Conservation (phyloP, 305 asterid genomes). For the Withania somnifera region DNA sequence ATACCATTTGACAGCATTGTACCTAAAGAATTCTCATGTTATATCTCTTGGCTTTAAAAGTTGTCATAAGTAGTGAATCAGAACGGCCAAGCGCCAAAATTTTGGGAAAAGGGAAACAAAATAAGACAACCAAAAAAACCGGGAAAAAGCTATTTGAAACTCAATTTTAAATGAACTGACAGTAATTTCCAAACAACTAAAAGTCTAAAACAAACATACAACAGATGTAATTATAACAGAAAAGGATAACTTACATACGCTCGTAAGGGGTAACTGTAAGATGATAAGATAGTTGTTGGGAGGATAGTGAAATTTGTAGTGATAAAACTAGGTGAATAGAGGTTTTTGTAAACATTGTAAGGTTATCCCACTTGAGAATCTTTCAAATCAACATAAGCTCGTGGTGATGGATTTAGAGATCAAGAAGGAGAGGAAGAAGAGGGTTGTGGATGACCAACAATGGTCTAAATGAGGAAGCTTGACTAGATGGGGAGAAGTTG, state of each 20-base stretch:
- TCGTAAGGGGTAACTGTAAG: neutral
- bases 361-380: too few species aligned
- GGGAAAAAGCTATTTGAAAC: neutral
- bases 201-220: neutral
- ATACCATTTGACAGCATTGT: conserved; percentile 42
- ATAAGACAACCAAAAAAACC: too few species aligned
- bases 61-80: too few species aligned
- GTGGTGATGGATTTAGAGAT: too few species aligned
- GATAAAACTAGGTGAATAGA: neutral
- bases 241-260: neutral
- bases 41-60: neutral
- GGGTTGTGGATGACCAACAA: too few species aligned
- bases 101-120: neutral
- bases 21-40: conserved; percentile 29
- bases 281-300: neutral
- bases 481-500: too few species aligned
- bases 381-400: too few species aligned
- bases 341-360: too few species aligned
- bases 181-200: neutral
- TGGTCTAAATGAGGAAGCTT: too few species aligned
- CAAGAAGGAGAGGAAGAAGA: too few species aligned
- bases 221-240: neutral
- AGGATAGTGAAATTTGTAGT: neutral
- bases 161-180: neutral
- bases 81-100: neutral